Base-by-base conservation (phyloP, 495 filamentous ascomycete genomes). In the Amniculicola lignicola region DNA sequence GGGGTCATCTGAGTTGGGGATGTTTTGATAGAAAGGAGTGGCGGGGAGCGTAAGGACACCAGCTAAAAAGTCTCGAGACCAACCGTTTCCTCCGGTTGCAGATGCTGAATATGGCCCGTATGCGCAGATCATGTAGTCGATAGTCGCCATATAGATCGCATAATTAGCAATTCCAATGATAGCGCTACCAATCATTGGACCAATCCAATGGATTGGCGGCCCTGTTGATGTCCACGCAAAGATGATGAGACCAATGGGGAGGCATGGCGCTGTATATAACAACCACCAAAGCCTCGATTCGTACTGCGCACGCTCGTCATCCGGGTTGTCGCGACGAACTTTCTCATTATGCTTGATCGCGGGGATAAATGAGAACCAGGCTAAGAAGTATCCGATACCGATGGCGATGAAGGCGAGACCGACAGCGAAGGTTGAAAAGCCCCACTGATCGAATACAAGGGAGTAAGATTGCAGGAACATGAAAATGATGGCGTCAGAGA, bases 111-210 rank as follows among this genome's bases (percentile, higher is more conserved):
- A 90, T 0, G 83, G 84, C 0, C 87, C 87, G 65, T 91, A 90
- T 1, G 84, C 79, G 36, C 79, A 82, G n/a, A 90, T 81, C 87
- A 89, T 90, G 71, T 91, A 91, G 59, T 91, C 87, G 52, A 90
- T 87, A 0, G 87, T 89, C 0, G 84, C 85, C 85, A 89, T 88
- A 70, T 88, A 88, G 57, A 88, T 88, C 21, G 62, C 35, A 63
- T 84, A 73, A 49, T 88, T 88, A 37, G 83, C 83, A 50, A 86
- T 84, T 33, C 84, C 84, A 41, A 88, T 77, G 43, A 87, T 72
- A 28, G 77, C 77, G 11, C 76, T 70, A 60, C 83, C 85, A 49
- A 86, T 65, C 80, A 85, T 82, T 19, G 77, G 74, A 15, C 70
- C 81, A 28, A 86, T 83, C 84, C 84, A 87, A 57, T 82, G 81